These are phyloP conservation scores for Pilatotrama ljubarskyi DNA, from an alignment of 768 basidiomycete genomes.

Conservation along the genomic window DNA sequence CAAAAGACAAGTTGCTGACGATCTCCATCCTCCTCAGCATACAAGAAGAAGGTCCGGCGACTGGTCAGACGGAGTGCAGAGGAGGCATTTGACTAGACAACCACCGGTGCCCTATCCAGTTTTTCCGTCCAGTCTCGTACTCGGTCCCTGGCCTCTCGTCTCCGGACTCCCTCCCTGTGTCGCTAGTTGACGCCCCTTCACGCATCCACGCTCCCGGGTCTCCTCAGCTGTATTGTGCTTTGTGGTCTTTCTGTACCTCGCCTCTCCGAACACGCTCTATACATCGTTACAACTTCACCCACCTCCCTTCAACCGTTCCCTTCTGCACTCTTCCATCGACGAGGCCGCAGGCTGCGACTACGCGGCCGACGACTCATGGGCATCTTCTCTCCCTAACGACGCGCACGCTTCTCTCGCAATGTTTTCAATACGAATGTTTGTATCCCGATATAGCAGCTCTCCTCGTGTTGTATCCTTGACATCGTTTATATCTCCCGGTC, in stretches of 20 bases:
- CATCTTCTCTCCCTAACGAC: background rate
- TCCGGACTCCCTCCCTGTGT: constrained; percentile 10
- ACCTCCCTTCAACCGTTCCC: background rate
- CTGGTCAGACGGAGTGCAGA: constrained; percentile 87
- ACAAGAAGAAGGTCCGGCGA: constrained; percentile 95
- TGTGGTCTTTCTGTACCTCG: background rate
- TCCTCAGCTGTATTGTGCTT: constrained; percentile 19
- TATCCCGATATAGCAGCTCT: constrained; percentile 19
- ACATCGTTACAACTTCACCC: background rate
- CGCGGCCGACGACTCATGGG: no score
- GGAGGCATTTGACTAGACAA: constrained; percentile 68
- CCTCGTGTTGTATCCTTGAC: background rate
- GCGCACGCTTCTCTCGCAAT: constrained; percentile 17
- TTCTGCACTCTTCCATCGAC: no score
- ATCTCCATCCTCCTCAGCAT: constrained; percentile 45
- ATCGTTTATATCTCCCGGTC: background rate
- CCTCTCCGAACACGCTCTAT: constrained; percentile 1
- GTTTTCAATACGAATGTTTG: constrained; percentile 18
- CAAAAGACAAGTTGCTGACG: background rate
- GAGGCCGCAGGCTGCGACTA: no score
- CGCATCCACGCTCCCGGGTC: constrained; percentile 5
- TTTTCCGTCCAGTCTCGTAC: background rate
- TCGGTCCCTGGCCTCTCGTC: background rate
- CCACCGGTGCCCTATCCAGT: background rate
- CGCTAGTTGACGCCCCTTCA: constrained; percentile 6